phyloP scores from a whole-genome alignment of 306 rosid species.

The Parietaria judaica region DNA sequence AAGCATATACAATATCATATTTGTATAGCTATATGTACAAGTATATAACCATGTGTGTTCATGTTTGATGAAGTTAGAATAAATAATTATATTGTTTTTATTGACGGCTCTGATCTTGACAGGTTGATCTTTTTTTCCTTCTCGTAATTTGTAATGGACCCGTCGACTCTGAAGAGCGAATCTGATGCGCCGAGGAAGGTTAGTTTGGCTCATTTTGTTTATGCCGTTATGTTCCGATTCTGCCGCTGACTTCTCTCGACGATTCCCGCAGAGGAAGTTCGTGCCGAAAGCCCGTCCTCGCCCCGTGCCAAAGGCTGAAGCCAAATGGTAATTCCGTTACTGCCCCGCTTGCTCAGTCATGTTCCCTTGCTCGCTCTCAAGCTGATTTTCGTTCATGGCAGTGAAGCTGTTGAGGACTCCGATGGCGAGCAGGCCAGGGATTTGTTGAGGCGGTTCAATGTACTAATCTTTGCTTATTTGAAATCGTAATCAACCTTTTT shows the following conservation, averaged over 20 bases:
- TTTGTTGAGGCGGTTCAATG: slow-evolving; percentile 47
- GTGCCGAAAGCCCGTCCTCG: slow-evolving; percentile 57
- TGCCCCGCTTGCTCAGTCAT: not conserved
- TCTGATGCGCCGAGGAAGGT: slow-evolving; percentile 44
- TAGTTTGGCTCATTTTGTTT: slow-evolving; percentile 15
- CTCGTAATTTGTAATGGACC: slow-evolving; percentile 29
- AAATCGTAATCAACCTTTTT: not conserved
- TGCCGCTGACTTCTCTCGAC: not conserved
- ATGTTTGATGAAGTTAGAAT: too few species aligned
- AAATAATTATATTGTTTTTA: too few species aligned
- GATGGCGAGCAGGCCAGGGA: slow-evolving; percentile 47
- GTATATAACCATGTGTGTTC: too few species aligned
- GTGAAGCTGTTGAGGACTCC: slow-evolving; percentile 44
- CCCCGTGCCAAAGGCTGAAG: slow-evolving; percentile 46
- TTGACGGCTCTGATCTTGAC: too few species aligned
- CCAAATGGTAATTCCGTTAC: slow-evolving; percentile 39
- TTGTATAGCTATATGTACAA: too few species aligned
- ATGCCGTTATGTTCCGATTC: too few species aligned
- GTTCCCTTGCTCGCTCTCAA: not conserved
- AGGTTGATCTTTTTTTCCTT: too few species aligned
- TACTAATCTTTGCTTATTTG: slow-evolving; percentile 3
- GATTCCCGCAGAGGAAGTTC: slow-evolving; percentile 50
- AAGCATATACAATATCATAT: too few species aligned
- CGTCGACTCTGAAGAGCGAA: slow-evolving; percentile 13
- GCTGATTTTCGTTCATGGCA: slow-evolving; percentile 14